These are phyloP conservation scores for Candida frijolesensis DNA, from an alignment of 1,139 yeast species.

Conservation along the genomic window DNA sequence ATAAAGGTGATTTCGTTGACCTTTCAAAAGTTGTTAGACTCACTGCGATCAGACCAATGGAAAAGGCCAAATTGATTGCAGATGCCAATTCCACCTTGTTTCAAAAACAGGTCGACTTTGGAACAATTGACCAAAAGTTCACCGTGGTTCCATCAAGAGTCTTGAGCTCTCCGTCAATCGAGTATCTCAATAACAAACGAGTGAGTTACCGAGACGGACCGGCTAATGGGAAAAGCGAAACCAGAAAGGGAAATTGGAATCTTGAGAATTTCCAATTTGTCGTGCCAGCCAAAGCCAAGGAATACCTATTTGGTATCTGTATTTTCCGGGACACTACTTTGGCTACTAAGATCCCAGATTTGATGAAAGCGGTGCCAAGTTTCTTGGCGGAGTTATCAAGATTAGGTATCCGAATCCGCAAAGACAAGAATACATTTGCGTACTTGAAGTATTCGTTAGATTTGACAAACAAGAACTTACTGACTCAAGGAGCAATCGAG, in stretches of 20 bases:
- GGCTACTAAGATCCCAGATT: constrained; percentile 9
- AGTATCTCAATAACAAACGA: constrained; percentile 12
- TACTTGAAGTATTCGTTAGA: constrained; percentile 13
- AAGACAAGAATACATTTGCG: neutral
- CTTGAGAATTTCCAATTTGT: constrained; percentile 14
- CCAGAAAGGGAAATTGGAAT: constrained; percentile 17
- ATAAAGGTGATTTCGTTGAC: constrained; percentile 16
- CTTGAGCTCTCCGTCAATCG: constrained; percentile 15
- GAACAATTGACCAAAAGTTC: constrained; percentile 13
- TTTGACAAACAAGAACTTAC: constrained; percentile 9
- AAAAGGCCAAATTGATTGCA: constrained; percentile 14
- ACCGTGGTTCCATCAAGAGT: constrained; percentile 16
- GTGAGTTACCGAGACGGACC: constrained; percentile 11
- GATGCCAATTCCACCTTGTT: constrained; percentile 10
- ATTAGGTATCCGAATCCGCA: constrained; percentile 13
- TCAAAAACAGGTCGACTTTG: constrained; percentile 12
- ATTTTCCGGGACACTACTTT: constrained; percentile 10
- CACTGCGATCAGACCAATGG: constrained; percentile 15
- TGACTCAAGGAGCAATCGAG: constrained; percentile 11
- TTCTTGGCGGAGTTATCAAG: constrained; percentile 14
- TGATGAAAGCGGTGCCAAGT: constrained; percentile 9
- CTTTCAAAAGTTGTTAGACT: constrained; percentile 13
- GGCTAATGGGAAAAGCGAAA: constrained; percentile 15
- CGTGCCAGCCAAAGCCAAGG: constrained; percentile 8
- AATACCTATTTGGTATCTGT: constrained; percentile 14